Evolutionary conservation across 2,329 filamentous ascomycete genomes (phyloP), one percentile per base, ranked within the genome.

Genomic region (Orbilia blumenaviensis): DNA sequence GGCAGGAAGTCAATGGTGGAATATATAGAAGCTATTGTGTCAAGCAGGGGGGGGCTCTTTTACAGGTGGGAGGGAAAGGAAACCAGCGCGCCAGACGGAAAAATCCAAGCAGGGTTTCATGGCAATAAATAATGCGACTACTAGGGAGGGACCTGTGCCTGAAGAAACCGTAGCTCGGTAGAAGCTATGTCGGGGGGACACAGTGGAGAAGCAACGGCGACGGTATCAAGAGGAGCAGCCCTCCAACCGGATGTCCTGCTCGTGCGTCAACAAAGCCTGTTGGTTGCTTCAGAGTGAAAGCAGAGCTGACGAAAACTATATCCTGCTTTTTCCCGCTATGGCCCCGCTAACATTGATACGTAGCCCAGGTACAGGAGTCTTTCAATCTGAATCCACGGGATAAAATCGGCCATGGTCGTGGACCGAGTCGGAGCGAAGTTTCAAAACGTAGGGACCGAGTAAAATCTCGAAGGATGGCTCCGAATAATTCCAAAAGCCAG

Each of bases 381-480:
- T 41, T 74, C 56, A 52, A 48, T 74, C 44, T 62, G 69, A 62
- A 67, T 38, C 61, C 52, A 67, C 61, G 69, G 62, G 61, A 61
- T 34, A 74, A 74, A 73, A 56, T 64, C 52, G 61, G 61, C 46
- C 61, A 50, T 61, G 52, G 50, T 61, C 61, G 61, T 66, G 42
- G 68, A 52, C 48, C 42, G 69, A 61, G 67, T 72, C 67, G 69
- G 69, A 74, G 52, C 23, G 62, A 54, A 61, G 69, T 74, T 74
- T 74, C 69, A 66, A 52, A 56, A 60, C 36, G 29, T 64, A 66
- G 36, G 60, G 48, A 38, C 67, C 67, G 48, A 72, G 67, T 72
- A 46, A 72, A 72, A 66, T 72, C 67, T 72, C 60, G 60, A 72
- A 62, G 69, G 69, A 66, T 74, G 69, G 62, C 62, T 67, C 61